A percentile compares a stretch with the other conserved stretches of the same genome.
Conservation (phyloP, 306 rosid genomes). For the Rosa multiflora region DNA sequence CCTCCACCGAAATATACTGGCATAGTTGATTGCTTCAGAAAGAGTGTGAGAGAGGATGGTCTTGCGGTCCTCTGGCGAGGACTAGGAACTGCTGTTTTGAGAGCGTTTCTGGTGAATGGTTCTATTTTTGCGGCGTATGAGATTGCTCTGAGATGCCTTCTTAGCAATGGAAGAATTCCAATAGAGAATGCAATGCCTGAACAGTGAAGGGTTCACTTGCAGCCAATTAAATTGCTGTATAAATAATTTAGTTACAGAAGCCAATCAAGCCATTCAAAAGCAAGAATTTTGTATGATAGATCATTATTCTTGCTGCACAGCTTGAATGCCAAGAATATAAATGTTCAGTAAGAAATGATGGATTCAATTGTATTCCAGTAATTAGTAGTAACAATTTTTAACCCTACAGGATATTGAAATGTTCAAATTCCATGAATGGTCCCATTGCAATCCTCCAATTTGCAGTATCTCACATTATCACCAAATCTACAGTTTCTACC, state of each 20-base stretch:
- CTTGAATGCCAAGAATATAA: background rate
- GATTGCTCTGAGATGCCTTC: conserved; percentile 55
- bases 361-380: background rate
- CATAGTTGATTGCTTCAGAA: conserved; percentile 60
- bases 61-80: conserved; percentile 64
- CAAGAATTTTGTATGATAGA: background rate
- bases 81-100: conserved; percentile 70
- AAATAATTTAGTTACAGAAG: background rate
- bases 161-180: conserved; percentile 41
- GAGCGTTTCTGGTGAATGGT: conserved; percentile 87
- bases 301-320: background rate
- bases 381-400: background rate
- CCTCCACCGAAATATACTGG: conserved; percentile 52
- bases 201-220: background rate
- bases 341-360: background rate
- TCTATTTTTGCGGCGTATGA: conserved; percentile 83
- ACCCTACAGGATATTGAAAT: background rate
- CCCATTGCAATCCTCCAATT: background rate
- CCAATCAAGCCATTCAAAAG: background rate
- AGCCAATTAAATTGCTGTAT: background rate
- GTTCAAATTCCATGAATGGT: background rate
- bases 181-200: conserved; percentile 34
- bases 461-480: background rate
- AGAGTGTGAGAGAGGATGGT: conserved; percentile 65
- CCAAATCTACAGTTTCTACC: background rate